Percentiles rank a stretch among this genome's conserved stretches.
phyloP scores from a whole-genome alignment of 139 green algal genomes.

The Micromonas pusilla region DNA sequence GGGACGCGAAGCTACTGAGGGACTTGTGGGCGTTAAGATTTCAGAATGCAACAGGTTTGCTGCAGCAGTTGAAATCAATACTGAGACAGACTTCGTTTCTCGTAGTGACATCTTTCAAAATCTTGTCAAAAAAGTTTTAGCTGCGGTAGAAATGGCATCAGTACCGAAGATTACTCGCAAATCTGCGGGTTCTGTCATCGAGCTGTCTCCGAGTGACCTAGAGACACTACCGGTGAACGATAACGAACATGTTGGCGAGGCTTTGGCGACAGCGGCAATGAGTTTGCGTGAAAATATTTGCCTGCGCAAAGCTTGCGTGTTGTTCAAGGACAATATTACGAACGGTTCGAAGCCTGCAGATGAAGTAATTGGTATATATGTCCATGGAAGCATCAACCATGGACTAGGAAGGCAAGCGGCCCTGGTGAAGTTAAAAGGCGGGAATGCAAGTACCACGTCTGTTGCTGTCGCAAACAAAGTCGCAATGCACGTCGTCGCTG shows the following conservation, averaged over 20 bases:
- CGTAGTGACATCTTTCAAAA: background rate
- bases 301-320: background rate
- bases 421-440: background rate
- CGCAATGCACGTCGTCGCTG: constrained; percentile 4
- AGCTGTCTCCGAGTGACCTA: background rate
- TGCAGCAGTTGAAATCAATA: background rate
- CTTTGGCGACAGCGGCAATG: background rate
- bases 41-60: background rate
- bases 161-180: background rate
- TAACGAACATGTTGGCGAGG: background rate
- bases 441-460: too few relatives aligned
- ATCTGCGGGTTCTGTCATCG: background rate
- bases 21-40: background rate
- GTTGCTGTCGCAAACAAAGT: constrained; percentile 1
- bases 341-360: background rate
- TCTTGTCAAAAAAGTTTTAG: background rate
- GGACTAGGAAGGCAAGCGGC: background rate
- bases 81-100: background rate
- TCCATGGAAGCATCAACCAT: background rate
- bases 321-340: too few relatives aligned
- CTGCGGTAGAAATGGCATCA: background rate
- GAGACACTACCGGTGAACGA: background rate
- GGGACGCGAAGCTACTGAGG: background rate
- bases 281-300: background rate
- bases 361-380: constrained; percentile 9